Evolutionary conservation across 495 filamentous ascomycete species (phyloP).

Genomic region (Podospora sp.): DNA sequence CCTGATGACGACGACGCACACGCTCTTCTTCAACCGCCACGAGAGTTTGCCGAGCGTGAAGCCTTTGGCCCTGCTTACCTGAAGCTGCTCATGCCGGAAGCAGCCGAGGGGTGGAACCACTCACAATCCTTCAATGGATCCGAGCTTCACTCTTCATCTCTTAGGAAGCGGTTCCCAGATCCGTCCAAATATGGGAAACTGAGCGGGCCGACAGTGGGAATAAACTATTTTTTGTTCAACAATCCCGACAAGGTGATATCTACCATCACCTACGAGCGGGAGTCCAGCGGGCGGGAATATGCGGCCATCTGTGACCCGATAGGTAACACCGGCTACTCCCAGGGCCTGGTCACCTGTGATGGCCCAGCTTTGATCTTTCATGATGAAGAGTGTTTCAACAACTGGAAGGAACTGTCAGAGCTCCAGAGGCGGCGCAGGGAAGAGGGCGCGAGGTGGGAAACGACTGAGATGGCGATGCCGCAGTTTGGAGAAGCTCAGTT

Average conservation of each 20-base stretch:
- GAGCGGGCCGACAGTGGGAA: background rate
- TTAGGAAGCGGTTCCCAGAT: background rate
- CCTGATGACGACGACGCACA: background rate
- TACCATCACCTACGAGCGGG: background rate
- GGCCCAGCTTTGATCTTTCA: constrained; percentile 12
- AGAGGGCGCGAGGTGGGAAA: background rate
- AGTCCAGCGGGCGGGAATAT: background rate
- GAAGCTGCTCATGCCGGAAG: background rate
- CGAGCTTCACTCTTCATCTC: background rate
- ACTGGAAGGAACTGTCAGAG: background rate
- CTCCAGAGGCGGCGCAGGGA: background rate
- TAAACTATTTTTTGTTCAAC: background rate
- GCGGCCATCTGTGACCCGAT: background rate
- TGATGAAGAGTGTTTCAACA: background rate
- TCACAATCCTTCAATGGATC: background rate
- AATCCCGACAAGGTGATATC: background rate
- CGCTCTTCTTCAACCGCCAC: background rate
- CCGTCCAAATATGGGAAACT: background rate
- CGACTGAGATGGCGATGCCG: background rate
- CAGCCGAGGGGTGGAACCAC: background rate
- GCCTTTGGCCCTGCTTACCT: background rate
- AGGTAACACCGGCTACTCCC: background rate
- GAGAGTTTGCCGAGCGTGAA: background rate
- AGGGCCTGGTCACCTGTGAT: constrained; percentile 11
- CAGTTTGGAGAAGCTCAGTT: background rate